These are phyloP conservation scores for Striga hermonthica DNA, from an alignment of 305 asterid genomes.

Conservation along the genomic window DNA sequence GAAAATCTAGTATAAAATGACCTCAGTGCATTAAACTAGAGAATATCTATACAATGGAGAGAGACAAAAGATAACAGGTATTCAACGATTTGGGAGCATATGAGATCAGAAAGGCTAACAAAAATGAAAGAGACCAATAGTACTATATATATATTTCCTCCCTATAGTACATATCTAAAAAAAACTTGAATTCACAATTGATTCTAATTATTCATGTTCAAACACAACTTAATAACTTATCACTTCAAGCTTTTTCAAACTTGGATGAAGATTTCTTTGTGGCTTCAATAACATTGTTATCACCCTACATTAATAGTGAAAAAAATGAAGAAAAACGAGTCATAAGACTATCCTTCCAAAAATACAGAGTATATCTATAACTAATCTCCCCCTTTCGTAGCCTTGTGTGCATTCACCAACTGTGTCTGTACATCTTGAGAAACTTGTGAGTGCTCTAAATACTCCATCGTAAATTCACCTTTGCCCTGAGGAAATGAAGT, in stretches of 20 bases:
- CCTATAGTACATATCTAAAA: conserved; percentile 4
- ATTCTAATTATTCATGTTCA: conserved; percentile 20
- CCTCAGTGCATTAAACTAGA: too few species aligned
- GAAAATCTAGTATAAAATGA: too few species aligned
- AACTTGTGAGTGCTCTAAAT: conserved; percentile 77
- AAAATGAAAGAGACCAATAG: not conserved
- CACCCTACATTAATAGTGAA: conserved; percentile 19
- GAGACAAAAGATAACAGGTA: too few species aligned
- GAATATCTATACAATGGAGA: too few species aligned
- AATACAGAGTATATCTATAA: not conserved
- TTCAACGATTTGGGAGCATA: too few species aligned
- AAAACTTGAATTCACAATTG: not conserved
- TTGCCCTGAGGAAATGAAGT: conserved; percentile 56
- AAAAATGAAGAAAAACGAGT: conserved; percentile 12
- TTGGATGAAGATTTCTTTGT: conserved; percentile 32
- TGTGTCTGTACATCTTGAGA: conserved; percentile 82
- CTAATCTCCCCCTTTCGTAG: conserved; percentile 53
- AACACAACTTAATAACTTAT: conserved; percentile 12
- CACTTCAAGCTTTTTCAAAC: conserved; percentile 36
- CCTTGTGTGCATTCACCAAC: conserved; percentile 66
- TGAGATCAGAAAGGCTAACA: too few species aligned
- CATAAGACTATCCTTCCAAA: not conserved
- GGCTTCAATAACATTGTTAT: conserved; percentile 24
- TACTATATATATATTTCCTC: conserved; percentile 1
- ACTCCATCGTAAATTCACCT: conserved; percentile 99